Percentiles rank a stretch among this genome's conserved stretches.
These are phyloP conservation scores for Flagelloscypha sp. DNA, from an alignment of 768 basidiomycete genomes.

Conservation along the genomic window DNA sequence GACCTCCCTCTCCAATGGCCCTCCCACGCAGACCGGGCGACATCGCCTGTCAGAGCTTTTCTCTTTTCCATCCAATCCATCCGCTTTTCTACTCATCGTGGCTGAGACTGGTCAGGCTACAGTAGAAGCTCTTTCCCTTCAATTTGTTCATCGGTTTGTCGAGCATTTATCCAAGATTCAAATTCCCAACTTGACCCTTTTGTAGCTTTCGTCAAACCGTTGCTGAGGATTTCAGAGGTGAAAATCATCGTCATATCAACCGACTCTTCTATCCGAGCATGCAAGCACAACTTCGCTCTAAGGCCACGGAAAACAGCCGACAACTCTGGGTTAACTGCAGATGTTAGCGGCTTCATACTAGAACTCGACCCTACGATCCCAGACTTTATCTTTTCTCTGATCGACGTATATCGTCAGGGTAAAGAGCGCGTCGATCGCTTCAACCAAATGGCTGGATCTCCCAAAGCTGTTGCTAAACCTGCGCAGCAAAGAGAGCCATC, in stretches of 20 bases:
- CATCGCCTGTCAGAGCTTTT: conserved; percentile 81
- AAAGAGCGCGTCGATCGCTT: conserved; percentile 68
- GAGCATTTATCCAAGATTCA: background rate
- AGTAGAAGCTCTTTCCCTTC: conserved; percentile 70
- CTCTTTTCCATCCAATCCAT: conserved; percentile 76
- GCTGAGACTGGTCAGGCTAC: conserved; percentile 71
- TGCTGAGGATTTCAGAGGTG: conserved; percentile 61
- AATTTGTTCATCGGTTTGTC: conserved; percentile 71
- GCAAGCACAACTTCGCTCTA: conserved; percentile 62
- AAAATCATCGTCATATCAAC: conserved; percentile 61
- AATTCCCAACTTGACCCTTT: conserved; percentile 3
- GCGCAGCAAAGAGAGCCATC: too few relatives aligned
- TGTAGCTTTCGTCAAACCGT: conserved; percentile 71
- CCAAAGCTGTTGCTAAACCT: too few relatives aligned
- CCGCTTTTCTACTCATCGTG: conserved; percentile 62
- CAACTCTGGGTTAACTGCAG: conserved; percentile 56
- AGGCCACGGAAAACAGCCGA: conserved; percentile 37
- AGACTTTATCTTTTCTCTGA: conserved; percentile 68
- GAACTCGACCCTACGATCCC: conserved; percentile 79
- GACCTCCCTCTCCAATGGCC: conserved; percentile 36
- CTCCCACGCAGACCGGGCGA: conserved; percentile 29
- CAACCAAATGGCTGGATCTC: too few relatives aligned
- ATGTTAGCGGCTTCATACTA: conserved; percentile 77
- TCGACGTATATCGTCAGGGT: conserved; percentile 79
- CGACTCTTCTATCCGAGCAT: conserved; percentile 74